A percentile compares a stretch with the other conserved stretches of the same genome.
Evolutionary conservation across 2,329 filamentous ascomycete species (phyloP).

Genomic region (Talaromyces pinophilus): DNA sequence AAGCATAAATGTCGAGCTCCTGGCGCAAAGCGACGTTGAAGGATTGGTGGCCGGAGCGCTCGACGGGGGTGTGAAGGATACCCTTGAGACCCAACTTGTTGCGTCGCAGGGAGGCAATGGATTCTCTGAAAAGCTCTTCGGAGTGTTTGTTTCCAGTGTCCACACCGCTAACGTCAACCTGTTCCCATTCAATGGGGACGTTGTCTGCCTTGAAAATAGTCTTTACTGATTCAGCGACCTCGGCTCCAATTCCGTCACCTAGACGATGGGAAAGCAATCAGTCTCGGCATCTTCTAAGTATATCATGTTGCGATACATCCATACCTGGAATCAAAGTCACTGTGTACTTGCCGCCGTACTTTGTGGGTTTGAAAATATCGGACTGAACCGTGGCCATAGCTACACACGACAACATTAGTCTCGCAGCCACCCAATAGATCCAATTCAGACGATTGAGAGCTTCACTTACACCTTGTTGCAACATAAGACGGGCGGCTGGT

Average conservation of each 20-base stretch:
- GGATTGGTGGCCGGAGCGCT: constrained; percentile 94
- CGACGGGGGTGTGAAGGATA: constrained; percentile 96
- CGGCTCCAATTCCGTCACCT: constrained; percentile 94
- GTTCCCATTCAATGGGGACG: constrained; percentile 97
- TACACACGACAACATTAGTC: constrained; percentile 32
- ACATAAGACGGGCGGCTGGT: constrained; percentile 52
- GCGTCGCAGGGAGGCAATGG: constrained; percentile 89
- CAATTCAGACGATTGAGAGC: constrained; percentile 3
- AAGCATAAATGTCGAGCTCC: constrained; percentile 99
- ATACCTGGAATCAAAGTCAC: constrained; percentile 94
- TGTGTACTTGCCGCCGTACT: constrained; percentile 99
- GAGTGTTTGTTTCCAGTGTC: constrained; percentile 82
- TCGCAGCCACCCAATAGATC: background rate
- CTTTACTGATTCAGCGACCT: constrained; percentile 97
- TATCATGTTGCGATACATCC: constrained; percentile 24
- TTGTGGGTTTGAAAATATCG: constrained; percentile 98
- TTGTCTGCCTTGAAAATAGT: constrained; percentile 99
- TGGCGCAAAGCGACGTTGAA: constrained; percentile 99
- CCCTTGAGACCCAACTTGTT: constrained; percentile 99
- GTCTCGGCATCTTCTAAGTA: background rate
- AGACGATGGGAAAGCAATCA: constrained; percentile 16
- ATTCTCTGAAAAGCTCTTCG: constrained; percentile 93
- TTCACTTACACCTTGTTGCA: constrained; percentile 56
- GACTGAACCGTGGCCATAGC: constrained; percentile 79
- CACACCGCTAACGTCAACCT: constrained; percentile 91